Conservation (phyloP, 2,329 filamentous ascomycete species). For the Lecanicillium sp. region DNA sequence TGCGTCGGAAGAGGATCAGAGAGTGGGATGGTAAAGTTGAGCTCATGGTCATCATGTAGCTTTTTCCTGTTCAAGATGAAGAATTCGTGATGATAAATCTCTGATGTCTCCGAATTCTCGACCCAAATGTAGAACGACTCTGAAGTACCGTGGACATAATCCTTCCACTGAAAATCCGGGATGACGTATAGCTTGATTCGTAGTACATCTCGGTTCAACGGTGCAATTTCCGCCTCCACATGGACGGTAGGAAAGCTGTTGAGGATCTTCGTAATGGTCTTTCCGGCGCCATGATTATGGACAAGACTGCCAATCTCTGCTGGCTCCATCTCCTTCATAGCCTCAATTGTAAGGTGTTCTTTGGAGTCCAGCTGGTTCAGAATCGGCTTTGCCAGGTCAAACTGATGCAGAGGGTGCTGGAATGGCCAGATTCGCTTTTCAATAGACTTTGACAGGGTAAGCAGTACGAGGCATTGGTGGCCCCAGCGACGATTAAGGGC, state of each 20-base stretch:
- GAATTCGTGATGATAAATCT: constrained; percentile 96
- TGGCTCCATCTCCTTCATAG: constrained; percentile 84
- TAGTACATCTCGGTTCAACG: constrained; percentile 87
- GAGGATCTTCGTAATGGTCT: constrained; percentile 69
- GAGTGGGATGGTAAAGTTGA: constrained; percentile 94
- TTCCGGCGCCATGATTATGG: constrained; percentile 82
- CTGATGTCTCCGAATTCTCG: constrained; percentile 92
- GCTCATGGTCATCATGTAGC: constrained; percentile 90
- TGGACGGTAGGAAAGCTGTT: constrained; percentile 88
- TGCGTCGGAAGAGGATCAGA: constrained; percentile 89
- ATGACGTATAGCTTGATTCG: constrained; percentile 81
- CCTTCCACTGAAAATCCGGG: constrained; percentile 91
- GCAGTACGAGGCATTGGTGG: constrained; percentile 81
- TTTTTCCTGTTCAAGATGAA: constrained; percentile 89
- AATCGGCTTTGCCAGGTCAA: constrained; percentile 78
- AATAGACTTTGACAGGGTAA: constrained; percentile 93
- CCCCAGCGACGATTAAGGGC: constrained; percentile 93
- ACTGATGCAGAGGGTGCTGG: constrained; percentile 90
- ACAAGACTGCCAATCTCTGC: constrained; percentile 86
- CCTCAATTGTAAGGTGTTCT: constrained; percentile 66
- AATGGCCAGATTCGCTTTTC: constrained; percentile 94
- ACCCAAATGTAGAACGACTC: constrained; percentile 99
- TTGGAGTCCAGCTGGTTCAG: constrained; percentile 81
- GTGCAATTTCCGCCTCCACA: constrained; percentile 89
- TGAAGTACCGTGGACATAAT: constrained; percentile 83